Base-by-base conservation (phyloP, 768 basidiomycete species). In the Lanmaoa pseudosensibilis region DNA sequence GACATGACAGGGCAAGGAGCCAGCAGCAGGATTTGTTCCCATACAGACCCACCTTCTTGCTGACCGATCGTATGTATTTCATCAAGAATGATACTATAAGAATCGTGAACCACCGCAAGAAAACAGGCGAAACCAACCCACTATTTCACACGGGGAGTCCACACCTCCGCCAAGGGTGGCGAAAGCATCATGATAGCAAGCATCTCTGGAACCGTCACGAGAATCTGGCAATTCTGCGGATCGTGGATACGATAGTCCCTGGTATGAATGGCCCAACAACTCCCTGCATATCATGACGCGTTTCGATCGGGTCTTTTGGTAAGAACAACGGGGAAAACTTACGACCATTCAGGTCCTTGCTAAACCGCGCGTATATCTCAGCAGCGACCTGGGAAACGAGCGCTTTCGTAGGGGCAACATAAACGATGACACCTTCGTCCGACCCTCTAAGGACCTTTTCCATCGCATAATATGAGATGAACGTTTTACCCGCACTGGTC, bases 381-480 rank as follows among this genome's bases (percentile, higher is more conserved):
- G 88, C 85, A 0, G 87, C 84, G 27, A 87, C 82, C 62, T 90
- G 88, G 36, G 77, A 78, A 48, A 90, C 88, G 0, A 90, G 75
- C 0, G 88, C 86, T 65, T 90, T 90, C 8, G 88, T 88, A 0
- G 88, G 88, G 0, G 88, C 87, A 41, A 90, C 80, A 65, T 90
- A 90, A 19, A 90, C 82, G 36, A 90, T 65, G 40, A 90, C 77
- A 0, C 84, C 86, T 41, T 88, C 80, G 62, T 90, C 83, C 0
- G 85, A 85, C 39, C 74, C 75, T 52, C 83, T 73, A 3, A 90
- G 71, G 15, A 87, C 74, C 58, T 81, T 80, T 66, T 88, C 86
- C 87, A 90, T 89, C 0, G 88, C 87, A 60, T 88, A 88, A 67
- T 79, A 90, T 3, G 85, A 86, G 41, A 90, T 87, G 64, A 90